Percentiles rank a stretch among this genome's conserved stretches.
Conservation (phyloP, 2,329 filamentous ascomycete genomes). For the Colletotrichum chlorophyti region DNA sequence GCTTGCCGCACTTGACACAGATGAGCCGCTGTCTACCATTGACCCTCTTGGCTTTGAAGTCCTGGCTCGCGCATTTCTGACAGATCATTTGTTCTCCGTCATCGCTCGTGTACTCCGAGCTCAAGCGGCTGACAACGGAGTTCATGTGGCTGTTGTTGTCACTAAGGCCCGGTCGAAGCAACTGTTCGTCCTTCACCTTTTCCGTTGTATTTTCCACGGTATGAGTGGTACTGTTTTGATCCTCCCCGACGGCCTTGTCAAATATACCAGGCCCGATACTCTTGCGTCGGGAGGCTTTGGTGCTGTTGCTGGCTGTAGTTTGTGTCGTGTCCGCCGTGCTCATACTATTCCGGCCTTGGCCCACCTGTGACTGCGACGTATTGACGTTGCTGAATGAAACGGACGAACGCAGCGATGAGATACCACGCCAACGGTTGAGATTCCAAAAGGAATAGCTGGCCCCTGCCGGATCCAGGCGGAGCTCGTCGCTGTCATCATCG, state of each 20-base stretch:
- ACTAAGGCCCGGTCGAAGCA: constrained; percentile 28
- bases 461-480: constrained; percentile 45
- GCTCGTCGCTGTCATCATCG: constrained; percentile 49
- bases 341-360: constrained; percentile 20
- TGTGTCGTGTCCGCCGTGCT: constrained; percentile 16
- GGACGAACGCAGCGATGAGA: constrained; percentile 35
- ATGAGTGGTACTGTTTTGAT: not conserved
- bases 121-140: constrained; percentile 62
- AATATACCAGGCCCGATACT: constrained; percentile 31
- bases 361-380: not conserved
- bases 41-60: constrained; percentile 67
- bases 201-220: constrained; percentile 9
- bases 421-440: constrained; percentile 58
- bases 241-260: constrained; percentile 26
- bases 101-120: constrained; percentile 50
- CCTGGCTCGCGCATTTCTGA: constrained; percentile 62
- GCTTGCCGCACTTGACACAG: constrained; percentile 62
- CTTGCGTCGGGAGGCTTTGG: constrained; percentile 34
- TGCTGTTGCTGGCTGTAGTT: constrained; percentile 7
- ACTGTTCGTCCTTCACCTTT: constrained; percentile 14
- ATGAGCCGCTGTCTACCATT: constrained; percentile 62
- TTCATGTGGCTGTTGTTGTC: constrained; percentile 38
- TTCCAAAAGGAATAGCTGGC: constrained; percentile 64
- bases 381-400: constrained; percentile 20
- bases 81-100: constrained; percentile 59